Evolutionary conservation across 192 early-diverging fungal genomes (phyloP).

Genomic region (Pilobolus umbonatus): DNA sequence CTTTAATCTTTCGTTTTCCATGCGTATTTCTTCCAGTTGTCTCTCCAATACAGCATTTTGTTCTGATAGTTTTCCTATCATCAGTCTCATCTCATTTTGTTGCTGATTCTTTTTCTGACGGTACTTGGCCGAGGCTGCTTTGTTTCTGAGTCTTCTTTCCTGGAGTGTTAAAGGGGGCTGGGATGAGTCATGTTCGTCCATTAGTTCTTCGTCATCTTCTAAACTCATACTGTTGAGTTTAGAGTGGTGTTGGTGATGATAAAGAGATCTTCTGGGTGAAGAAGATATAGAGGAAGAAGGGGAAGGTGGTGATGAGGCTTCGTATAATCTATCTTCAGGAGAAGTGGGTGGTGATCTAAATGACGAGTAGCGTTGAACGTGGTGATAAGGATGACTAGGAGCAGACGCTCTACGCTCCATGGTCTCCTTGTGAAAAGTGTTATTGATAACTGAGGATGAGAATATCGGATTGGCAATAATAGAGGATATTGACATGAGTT

Average conservation of each 20-base stretch:
- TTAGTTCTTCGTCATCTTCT: background rate
- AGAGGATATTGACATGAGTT: slow-evolving; percentile 26
- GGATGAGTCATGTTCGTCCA: background rate
- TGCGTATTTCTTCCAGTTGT: slow-evolving; percentile 42
- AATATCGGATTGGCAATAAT: slow-evolving; percentile 22
- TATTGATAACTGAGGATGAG: background rate
- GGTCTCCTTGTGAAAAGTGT: slow-evolving; percentile 2
- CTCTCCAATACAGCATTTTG: slow-evolving; percentile 43
- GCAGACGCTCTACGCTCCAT: slow-evolving; percentile 5
- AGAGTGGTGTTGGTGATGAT: slow-evolving; percentile 5
- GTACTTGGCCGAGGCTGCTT: slow-evolving; percentile 58
- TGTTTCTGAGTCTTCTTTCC: slow-evolving; percentile 53
- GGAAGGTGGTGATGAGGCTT: slow-evolving; percentile 12
- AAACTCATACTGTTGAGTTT: background rate
- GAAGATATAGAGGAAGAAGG: slow-evolving; percentile 10
- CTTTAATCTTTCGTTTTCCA: slow-evolving; percentile 46
- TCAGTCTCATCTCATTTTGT: slow-evolving; percentile 49
- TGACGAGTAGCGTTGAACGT: background rate
- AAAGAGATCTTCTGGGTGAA: background rate
- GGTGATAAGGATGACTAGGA: slow-evolving; percentile 8
- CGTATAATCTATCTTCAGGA: slow-evolving; percentile 10
- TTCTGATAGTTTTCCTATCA: slow-evolving; percentile 38
- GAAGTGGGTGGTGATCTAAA: slow-evolving; percentile 19
- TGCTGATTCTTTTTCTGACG: slow-evolving; percentile 55
- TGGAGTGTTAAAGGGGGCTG: slow-evolving; percentile 37